Base-by-base conservation (phyloP, 2,329 filamentous ascomycete species). In the Neophaeococcomyces mojaviensis region DNA sequence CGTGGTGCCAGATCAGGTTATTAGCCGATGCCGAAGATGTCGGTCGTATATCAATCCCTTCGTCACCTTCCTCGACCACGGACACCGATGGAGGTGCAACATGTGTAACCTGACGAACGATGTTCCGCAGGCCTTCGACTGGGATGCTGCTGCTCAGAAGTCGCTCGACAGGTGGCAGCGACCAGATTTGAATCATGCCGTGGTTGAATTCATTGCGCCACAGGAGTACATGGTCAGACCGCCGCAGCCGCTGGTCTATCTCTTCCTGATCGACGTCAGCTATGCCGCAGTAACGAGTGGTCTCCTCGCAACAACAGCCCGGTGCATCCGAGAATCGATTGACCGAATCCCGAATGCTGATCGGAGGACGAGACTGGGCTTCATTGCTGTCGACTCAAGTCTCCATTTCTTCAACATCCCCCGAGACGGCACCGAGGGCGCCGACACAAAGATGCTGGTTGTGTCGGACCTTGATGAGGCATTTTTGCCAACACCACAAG, bases 151-250 rank as follows among this genome's bases (percentile, higher is more conserved):
- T 36, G 76, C 88, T 45, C 90, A 97, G 67, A 89, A 94, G 72
- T 85, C 81, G 43, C 83, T 94, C 41, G 90, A 98, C 64, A 76
- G 92, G 61, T 94, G 92, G 85, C 83, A 94, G 64, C 78, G 92
- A 58, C 78, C 88, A 32, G 92, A 98, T 64, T 74, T 98, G 50
- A 98, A 98, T 69, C 84, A 96, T 63, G 79, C 88, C n/a, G 88
- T 97, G 30, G 89, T 95, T 50, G 92, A 98, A 62, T 98, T 96
- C 62, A 86, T 98, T 55, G 92, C 92, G 10, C 92, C 92, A 2
- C 92, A 98, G 67, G 92, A 98, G 68, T 98, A 98, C 69, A 98
- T 98, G 92, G 92, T 98, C 30, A 85, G 92, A 50, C 89, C 92
- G 47, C 92, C 92, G 36, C 90, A 95, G 67, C 92, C 92, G 32